Base-by-base conservation (phyloP, 306 rosid genomes). In the Astragalus glycyphyllos region DNA sequence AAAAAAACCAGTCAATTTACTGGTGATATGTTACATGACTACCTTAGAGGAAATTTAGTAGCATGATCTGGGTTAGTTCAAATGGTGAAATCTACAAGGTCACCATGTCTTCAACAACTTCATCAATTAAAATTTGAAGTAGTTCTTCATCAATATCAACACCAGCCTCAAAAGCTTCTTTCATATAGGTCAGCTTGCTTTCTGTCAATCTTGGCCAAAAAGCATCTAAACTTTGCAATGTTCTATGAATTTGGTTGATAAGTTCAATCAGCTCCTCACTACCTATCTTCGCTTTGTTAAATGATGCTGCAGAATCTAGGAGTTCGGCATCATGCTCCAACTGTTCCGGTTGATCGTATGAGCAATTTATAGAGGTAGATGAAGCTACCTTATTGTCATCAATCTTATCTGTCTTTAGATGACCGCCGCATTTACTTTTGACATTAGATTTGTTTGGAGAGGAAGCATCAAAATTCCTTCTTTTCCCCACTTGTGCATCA, bases 131-230 rank as follows among this genome's bases (percentile, higher is more conserved):
- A 72, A 14, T 65, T 23, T 86, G 78, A 74, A 89, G 82, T 38
- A 92, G 78, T 47, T 76, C 79, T 2, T 76, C 73, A 13, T 57
- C 85, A 8, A 89, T 86, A 37, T 79, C 87, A 23, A 77, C 81
- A 26, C 92, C 95, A 6, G 49, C 58, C 89, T 89, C 98, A 53
- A 84, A 86, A 45, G 88, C 84, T 85, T 92, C 86, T 58, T 81
- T 86, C 6, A 89, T 80, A 55, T 80, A 76, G 50, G 44, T 16
- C 8, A 86, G 79, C 75, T 69, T 78, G 80, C 35, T 76, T 69
- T 76, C 76, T 57, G 78, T 70, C 73, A 86, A 56, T 77, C 85
- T 55, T 8, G 66, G 54, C 45, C 82, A 75, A 35, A 68, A 80
- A 64, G 74, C 61, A 76, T 69, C 48, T 41, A 83, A 58, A 65